Base-by-base conservation (phyloP, 495 filamentous ascomycete genomes). In the Articulospora tetracladia region DNA sequence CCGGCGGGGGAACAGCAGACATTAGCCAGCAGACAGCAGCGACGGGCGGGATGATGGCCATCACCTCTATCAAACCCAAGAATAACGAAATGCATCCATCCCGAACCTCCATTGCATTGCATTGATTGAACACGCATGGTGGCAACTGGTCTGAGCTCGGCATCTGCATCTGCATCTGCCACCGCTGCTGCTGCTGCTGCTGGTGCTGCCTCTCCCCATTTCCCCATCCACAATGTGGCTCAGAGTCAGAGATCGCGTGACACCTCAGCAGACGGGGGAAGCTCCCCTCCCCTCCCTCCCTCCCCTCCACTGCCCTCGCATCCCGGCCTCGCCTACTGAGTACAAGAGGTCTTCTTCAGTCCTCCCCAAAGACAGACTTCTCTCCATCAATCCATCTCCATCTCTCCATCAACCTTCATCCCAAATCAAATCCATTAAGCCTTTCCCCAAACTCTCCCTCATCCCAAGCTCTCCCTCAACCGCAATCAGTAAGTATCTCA, bases 401-500 rank as follows among this genome's bases (percentile, higher is more conserved):
- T 50, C 20, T 32, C 24, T 23, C 54, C 46, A 8, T n/a, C 28
- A 59, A 52, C 54, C 26, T 26, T 7, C 49, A 36, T 48, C 17
- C 53, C n/a, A 41, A 48, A 48, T 19, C 50, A 53, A 53, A 53
- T n/a, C 22, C 22, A 51, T 47, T n/a, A 19, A 47, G 7, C 22
- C 4, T 7, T 17, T 20, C 17, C 24, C 32, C 15, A 41, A 27
- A 13, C 28, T 55, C 28, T 27, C 39, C 27, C 48, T 55, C 52
- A 48, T 26, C 39, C n/a, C 39, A 7, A 44, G 3, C 39, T 11
- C n/a, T 17, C n/a, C 15, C 39, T 44, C 20, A 23, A 26, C 46
- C 58, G 36, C 39, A 54, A 60, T 55, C 58, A 60, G 58, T 60
- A 55, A 60, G 58, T 55, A 12, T 20, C 15, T 56, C 52, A 27